Evolutionary conservation across 768 basidiomycete species (phyloP), one percentile per base, ranked within the genome.

Genomic region (Cystofilobasidium bisporidii): DNA sequence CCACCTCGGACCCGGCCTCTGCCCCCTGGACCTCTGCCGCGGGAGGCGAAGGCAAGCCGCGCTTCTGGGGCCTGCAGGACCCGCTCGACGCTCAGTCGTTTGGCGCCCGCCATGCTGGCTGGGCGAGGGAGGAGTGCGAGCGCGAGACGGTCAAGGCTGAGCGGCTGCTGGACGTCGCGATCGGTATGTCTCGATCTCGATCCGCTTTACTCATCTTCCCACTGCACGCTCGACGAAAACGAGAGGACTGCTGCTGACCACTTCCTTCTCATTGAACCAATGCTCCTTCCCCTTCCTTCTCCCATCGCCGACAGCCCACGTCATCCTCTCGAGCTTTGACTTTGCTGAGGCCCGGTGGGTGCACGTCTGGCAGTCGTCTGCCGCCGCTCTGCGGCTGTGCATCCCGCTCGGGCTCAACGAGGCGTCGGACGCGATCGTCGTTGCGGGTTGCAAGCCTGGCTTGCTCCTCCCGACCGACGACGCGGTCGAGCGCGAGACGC

Each of bases 321-420:
- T 63, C 3, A 63, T 68, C 36, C 61, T 68, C 15, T 30, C 28
- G 26, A 28, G 40, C 12, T 68, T 62, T 28, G 62, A 68, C 28
- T 68, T 56, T 32, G 40, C 50, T 3, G 38, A 62, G 30, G 67
- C 67, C 12, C 61, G 60, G 4, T 68, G 67, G 67, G 55, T 68
- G 12, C 32, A 40, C 4, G 26, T 45, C 55, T 68, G 67, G 67
- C 41, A 48, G 28, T 33, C 62, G 4, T 64, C 68, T 0, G 62
- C 63, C 6, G 57, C 45, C 26, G 57, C 47, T 24, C 20, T 53
- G 24, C 57, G 68, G 0, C 38, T 64, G 41, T 33, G 41, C 32
- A 38, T 64, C 45, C 68, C 68, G 1, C 43, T 69, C 18, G 68
- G 68, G 30, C 24, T 69, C 20, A 53, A 61, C 68, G 57, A 58